Evolutionary conservation across 768 basidiomycete genomes (phyloP).

Genomic region (Phanerodontia chrysosporium): DNA sequence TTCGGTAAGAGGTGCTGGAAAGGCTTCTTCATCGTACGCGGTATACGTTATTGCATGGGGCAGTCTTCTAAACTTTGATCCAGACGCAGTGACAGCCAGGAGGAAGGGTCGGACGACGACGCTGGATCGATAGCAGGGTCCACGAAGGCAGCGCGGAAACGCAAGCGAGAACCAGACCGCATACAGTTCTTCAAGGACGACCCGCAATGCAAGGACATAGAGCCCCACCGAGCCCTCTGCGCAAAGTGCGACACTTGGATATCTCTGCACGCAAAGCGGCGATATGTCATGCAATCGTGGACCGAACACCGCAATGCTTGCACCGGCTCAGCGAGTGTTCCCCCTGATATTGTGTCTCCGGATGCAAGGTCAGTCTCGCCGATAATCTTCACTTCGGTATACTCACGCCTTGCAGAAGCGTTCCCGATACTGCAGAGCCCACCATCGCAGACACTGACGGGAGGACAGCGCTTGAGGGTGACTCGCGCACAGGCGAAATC

Average conservation of each 20-base stretch:
- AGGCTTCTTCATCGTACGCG: neutral
- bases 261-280: constrained; percentile 48
- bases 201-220: constrained; percentile 50
- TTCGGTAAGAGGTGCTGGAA: neutral
- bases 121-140: constrained; percentile 53
- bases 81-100: constrained; percentile 17
- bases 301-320: constrained; percentile 52
- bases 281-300: constrained; percentile 61
- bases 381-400: too few relatives aligned
- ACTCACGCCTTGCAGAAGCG: too few relatives aligned
- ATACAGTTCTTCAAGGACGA: constrained; percentile 62
- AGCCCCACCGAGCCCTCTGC: constrained; percentile 57
- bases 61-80: neutral
- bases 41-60: neutral
- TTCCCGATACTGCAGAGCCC: too few relatives aligned
- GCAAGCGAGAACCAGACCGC: constrained; percentile 59
- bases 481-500: constrained; percentile 47
- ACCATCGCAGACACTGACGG: constrained; percentile 39
- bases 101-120: constrained; percentile 38
- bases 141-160: constrained; percentile 35
- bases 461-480: constrained; percentile 47
- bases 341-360: neutral
- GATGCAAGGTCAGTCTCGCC: too few relatives aligned
- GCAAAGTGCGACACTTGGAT: constrained; percentile 54
- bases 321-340: constrained; percentile 11